Evolutionary conservation across 148 eudicot species (phyloP), one percentile per base, ranked within the genome.

Genomic region (Dysphania ambrosioides): DNA sequence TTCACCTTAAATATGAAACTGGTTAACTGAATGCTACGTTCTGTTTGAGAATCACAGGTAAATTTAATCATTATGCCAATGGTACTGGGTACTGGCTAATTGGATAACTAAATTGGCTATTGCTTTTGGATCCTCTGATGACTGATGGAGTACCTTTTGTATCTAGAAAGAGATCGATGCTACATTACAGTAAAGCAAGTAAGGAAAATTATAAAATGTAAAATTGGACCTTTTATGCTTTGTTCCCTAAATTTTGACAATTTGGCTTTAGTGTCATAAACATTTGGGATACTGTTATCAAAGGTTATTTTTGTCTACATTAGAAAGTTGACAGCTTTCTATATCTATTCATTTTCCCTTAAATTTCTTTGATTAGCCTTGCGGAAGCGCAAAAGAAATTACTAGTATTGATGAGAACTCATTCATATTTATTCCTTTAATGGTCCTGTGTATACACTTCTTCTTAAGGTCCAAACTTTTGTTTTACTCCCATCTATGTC

Each of bases 41-140:
- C n/a, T n/a, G n/a, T 47, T 75, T 56, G 4, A 61, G 60, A 64
- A 56, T 75, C 82, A 79, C 73, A 63, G 66, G 59, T 68, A 9
- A 55, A 42, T 27, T 73, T 19, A 44, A 72, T 68, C 68, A 73
- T 79, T 35, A 65, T 73, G 34, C 21, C 15, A 66, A 66, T 38
- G 23, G 49, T 8, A 38, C 29, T 66, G 23, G 26, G 26, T 36
- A 38, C 40, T 66, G 30, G 29, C 30, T 79, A 47, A 60, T 38
- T 8, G 36, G 68, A 13, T 60, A n/a, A n/a, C n/a, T n/a, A 73
- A 79, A 68, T 74, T 53, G 73, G 64, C 62, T 19, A 57, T 62
- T 74, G 64, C 60, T 79, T 70, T 74, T 71, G 44, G 66, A 62
- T 69, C 73, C 24, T 40, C 60, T 40, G 57, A 32, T 67, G 67